phyloP scores from a whole-genome alignment of 1,284 basidiomycete genomes.

The Sanghuangporus weigelae region DNA sequence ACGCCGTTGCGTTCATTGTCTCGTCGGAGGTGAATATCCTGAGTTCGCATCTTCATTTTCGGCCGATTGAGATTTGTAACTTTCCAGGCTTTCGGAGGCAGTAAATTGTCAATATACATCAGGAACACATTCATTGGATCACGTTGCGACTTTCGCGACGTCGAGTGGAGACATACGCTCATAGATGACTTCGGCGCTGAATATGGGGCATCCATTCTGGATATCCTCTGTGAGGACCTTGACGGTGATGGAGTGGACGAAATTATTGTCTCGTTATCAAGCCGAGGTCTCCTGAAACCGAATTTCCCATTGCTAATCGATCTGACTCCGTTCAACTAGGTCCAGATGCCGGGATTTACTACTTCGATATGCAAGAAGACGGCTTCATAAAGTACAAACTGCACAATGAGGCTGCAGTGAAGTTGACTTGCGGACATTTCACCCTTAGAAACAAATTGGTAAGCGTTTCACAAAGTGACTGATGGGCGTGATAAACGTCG shows the following conservation, averaged over 20 bases:
- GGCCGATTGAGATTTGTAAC: not conserved
- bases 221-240: constrained; percentile 14
- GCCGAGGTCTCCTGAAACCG: not conserved
- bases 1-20: constrained; percentile 11
- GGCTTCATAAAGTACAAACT: constrained; percentile 14
- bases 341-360: constrained; percentile 11
- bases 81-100: not conserved
- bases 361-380: not conserved
- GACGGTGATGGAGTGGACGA: constrained; percentile 17
- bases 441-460: not conserved
- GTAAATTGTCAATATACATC: constrained; percentile 4
- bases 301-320: not conserved
- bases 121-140: not conserved
- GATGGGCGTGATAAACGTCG: not conserved
- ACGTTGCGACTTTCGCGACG: not conserved
- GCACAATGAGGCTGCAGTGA: not conserved
- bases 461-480: not conserved
- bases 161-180: constrained; percentile 7
- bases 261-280: constrained; percentile 11
- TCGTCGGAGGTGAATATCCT: constrained; percentile 7
- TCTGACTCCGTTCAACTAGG: not conserved
- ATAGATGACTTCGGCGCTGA: constrained; percentile 9
- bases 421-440: constrained; percentile 11
- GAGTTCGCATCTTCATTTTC: not conserved
- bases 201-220: not conserved